Evolutionary conservation across 2,329 filamentous ascomycete genomes (phyloP), one percentile per base, ranked within the genome.

Genomic region (Arthrinium phaeospermum): DNA sequence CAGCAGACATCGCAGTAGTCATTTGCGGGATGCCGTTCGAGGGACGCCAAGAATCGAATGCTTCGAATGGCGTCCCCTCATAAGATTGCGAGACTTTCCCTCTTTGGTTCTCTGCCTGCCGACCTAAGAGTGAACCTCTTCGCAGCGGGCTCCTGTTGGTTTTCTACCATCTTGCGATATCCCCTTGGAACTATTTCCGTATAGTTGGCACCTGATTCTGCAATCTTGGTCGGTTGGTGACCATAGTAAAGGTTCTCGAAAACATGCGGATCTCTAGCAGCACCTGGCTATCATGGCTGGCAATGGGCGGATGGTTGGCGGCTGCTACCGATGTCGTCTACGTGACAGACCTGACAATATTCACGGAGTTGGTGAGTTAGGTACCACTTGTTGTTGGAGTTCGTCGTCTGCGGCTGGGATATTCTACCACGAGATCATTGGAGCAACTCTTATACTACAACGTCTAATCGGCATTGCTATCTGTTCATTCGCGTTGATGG

Each of bases 261-360:
- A 51, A 51, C 4, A 71, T 71, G 71, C 34, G 27, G 67, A 12
- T 14, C 13, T 14, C 57, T 6, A 41, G 57, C 16, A n/a, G 53
- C 16, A 41, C 22, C 37, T 41, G 34, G 57, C 6, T 64, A 64
- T 22, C 34, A 64, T 75, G 73, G 72, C 68, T 61, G 3, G 74
- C 69, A 51, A 72, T 75, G 68, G 41, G 71, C 30, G 70, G 73
- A n/a, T 75, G 73, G 27, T 61, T 76, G 7, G 74, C 53, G 24
- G 64, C 68, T 68, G 77, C 76, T 64, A 70, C 75, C 34, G 77
- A 78, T 12, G 74, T 80, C 30, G 78, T 80, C 67, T 80, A 79
- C 70, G 78, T 80, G 72, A 80, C 78, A 13, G 79, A 80, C 75
- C 75, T 80, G 45, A 76, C 76, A 14, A 78, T 80, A 30, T 80